Evolutionary conservation across 2,329 filamentous ascomycete genomes (phyloP).

Genomic region (Apiospora malaysiana): DNA sequence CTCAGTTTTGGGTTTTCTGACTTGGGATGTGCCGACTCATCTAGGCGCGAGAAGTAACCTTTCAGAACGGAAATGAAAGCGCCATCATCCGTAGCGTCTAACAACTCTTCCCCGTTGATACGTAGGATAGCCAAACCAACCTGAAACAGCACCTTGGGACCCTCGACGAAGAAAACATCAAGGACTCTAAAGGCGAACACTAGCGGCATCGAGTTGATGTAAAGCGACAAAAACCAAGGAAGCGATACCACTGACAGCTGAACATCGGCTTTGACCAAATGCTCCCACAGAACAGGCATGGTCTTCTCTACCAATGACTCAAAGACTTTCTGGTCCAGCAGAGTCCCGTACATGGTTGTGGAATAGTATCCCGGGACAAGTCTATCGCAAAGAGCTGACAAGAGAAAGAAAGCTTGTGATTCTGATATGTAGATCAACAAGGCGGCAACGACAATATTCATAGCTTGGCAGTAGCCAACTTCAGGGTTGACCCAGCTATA

Average conservation of each 20-base stretch:
- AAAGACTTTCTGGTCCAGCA: constrained; percentile 96
- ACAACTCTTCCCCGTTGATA: constrained; percentile 94
- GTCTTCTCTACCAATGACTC: constrained; percentile 98
- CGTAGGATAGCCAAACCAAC: constrained; percentile 95
- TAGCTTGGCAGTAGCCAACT: constrained; percentile 97
- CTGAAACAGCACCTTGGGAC: constrained; percentile 96
- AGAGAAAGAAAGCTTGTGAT: constrained; percentile 90
- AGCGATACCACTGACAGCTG: constrained; percentile 96
- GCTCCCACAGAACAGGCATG: constrained; percentile 98
- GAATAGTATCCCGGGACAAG: constrained; percentile 97
- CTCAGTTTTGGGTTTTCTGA: constrained; percentile 94
- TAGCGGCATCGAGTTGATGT: constrained; percentile 99
- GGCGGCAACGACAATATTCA: constrained; percentile 99
- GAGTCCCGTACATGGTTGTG: constrained; percentile 97
- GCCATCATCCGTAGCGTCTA: constrained; percentile 93
- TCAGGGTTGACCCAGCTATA: constrained; percentile 98
- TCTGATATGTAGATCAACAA: constrained; percentile 98
- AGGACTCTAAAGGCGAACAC: constrained; percentile 96
- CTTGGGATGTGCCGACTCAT: constrained; percentile 94
- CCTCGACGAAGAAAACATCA: constrained; percentile 98
- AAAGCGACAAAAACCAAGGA: constrained; percentile 96
- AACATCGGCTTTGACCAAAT: constrained; percentile 95
- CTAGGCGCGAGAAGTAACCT: constrained; percentile 88
- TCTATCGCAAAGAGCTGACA: constrained; percentile 90
- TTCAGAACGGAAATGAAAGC: constrained; percentile 97